phyloP scores from a whole-genome alignment of 1,284 basidiomycete genomes.

The Fomitopsis pinicola region DNA sequence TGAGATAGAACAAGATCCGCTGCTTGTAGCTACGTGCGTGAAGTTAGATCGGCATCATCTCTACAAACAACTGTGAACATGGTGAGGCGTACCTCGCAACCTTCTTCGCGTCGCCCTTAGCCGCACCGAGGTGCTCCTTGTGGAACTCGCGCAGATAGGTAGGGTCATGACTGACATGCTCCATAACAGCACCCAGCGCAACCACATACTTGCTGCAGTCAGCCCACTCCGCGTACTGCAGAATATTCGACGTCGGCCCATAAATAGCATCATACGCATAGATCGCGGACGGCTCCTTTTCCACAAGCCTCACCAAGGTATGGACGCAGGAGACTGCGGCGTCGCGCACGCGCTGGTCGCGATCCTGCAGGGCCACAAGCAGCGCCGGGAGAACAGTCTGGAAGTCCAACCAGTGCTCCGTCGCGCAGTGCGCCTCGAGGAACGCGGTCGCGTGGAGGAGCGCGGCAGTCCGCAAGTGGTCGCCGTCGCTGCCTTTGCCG shows the following conservation, averaged over 20 bases:
- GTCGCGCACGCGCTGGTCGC: constrained; percentile 48
- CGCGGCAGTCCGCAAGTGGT: constrained; percentile 38
- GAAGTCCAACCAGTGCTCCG: constrained; percentile 68
- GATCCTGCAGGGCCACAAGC: constrained; percentile 61
- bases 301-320: constrained; percentile 37
- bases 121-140: constrained; percentile 46
- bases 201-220: constrained; percentile 71
- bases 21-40: constrained; percentile 60
- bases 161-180: constrained; percentile 71
- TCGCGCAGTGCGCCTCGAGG: constrained; percentile 63
- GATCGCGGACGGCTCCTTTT: constrained; percentile 48
- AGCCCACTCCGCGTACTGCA: constrained; percentile 78
- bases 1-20: constrained; percentile 72
- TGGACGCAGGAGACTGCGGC: constrained; percentile 66
- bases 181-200: constrained; percentile 46
- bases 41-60: background rate
- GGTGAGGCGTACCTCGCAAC: constrained; percentile 48
- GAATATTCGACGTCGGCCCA: constrained; percentile 52
- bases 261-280: constrained; percentile 87
- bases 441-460: constrained; percentile 73
- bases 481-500: constrained; percentile 17
- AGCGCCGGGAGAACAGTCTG: constrained; percentile 83
- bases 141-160: constrained; percentile 65
- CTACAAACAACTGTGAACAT: constrained; percentile 6
- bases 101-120: constrained; percentile 57